A percentile compares a stretch with the other conserved stretches of the same genome.
Conservation (phyloP, 2,329 filamentous ascomycete genomes). For the Bipolaris oryzae region DNA sequence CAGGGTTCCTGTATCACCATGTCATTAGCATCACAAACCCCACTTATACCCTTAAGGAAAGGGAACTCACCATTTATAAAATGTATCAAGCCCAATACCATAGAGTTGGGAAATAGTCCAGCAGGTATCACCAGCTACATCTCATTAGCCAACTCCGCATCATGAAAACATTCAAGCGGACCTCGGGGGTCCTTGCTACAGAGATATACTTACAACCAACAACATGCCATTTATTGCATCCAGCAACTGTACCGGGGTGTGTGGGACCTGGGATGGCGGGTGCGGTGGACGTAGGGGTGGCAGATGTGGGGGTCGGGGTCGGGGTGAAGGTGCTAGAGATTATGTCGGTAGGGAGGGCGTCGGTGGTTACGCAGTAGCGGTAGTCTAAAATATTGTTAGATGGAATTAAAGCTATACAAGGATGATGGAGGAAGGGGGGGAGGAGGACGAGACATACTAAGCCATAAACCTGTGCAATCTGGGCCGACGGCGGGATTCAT, state of each 20-base stretch:
- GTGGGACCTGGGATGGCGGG: conserved; percentile 11
- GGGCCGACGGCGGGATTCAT: background rate
- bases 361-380: conserved; percentile 12
- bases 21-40: no score
- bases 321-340: conserved; percentile 12
- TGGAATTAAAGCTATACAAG: conserved; percentile 4
- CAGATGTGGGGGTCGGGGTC: conserved; percentile 7
- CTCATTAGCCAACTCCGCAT: background rate
- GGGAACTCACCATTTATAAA: conserved; percentile 10
- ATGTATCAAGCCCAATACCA: conserved; percentile 9
- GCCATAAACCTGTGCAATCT: background rate
- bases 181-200: background rate
- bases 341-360: conserved; percentile 14
- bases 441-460: background rate
- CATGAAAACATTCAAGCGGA: background rate
- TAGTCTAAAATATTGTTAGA: conserved; percentile 10
- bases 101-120: conserved; percentile 11
- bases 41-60: conserved; percentile 1
- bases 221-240: conserved; percentile 16
- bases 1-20: background rate
- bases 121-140: conserved; percentile 3
- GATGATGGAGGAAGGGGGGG: conserved; percentile 2
- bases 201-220: conserved; percentile 11
- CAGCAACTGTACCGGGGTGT: conserved; percentile 8
- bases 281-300: conserved; percentile 11